phyloP scores from a whole-genome alignment of 2,329 filamentous ascomycete species.

The Pseudogymnoascus sp. region DNA sequence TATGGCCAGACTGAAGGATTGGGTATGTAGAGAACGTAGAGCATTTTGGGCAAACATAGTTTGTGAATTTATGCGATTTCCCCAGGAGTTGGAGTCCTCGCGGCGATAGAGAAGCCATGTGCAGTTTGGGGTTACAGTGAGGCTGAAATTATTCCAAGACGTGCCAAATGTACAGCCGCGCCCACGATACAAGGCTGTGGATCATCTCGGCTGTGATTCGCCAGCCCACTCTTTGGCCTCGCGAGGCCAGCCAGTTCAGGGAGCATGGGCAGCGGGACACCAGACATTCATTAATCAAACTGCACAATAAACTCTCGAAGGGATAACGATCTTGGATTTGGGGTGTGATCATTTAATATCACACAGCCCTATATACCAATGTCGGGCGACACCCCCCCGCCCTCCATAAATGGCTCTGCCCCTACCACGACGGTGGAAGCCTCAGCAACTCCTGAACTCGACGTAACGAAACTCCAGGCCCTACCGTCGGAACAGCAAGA shows the following conservation, averaged over 20 bases:
- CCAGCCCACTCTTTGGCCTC: constrained; percentile 9
- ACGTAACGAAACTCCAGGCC: constrained; percentile 80
- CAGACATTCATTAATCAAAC: constrained; percentile 4
- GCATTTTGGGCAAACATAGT: constrained; percentile 25
- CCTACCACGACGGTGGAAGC: constrained; percentile 34
- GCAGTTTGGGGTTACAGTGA: neutral
- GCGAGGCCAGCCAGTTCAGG: constrained; percentile 5
- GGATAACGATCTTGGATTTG: constrained; percentile 4
- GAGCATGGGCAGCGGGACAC: constrained; percentile 4
- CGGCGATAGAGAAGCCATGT: constrained; percentile 11
- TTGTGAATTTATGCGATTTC: neutral
- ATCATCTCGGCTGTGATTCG: constrained; percentile 10
- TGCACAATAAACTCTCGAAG: constrained; percentile 1
- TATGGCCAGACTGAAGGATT: constrained; percentile 62
- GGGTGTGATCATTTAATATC: neutral
- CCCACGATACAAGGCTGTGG: constrained; percentile 2
- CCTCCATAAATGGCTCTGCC: constrained; percentile 31
- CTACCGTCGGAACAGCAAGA: constrained; percentile 93
- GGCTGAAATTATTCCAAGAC: constrained; percentile 11
- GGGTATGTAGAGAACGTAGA: constrained; percentile 39
- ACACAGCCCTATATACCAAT: constrained; percentile 17
- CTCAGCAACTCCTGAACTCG: constrained; percentile 67
- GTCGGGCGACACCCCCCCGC: constrained; percentile 27
- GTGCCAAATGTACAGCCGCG: neutral
- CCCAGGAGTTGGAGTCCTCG: neutral